Conservation (phyloP, 306 rosid genomes). For the Aeschynomene evenia region DNA sequence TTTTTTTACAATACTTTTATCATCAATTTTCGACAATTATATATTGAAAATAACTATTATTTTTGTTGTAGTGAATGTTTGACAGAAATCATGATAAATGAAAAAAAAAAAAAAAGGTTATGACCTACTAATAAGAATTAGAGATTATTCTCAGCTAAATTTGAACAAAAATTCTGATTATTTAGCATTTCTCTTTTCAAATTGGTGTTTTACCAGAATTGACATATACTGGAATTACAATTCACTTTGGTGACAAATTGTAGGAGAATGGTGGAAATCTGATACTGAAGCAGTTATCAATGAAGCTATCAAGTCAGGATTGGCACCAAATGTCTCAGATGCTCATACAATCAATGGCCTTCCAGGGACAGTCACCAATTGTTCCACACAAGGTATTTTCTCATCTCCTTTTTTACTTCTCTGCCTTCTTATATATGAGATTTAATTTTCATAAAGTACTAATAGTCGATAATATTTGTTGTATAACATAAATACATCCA, state of each 20-base stretch:
- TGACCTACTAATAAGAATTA: too few species aligned
- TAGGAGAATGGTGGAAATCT: conserved; percentile 98
- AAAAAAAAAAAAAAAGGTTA: too few species aligned
- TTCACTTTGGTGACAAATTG: conserved; percentile 9
- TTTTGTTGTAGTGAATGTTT: too few species aligned
- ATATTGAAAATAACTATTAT: too few species aligned
- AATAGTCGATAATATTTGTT: too few species aligned
- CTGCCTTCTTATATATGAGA: not conserved
- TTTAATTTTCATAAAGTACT: not conserved
- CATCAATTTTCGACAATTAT: too few species aligned
- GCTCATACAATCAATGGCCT: conserved; percentile 90
- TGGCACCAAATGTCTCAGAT: conserved; percentile 89
- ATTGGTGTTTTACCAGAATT: not conserved
- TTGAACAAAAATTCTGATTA: too few species aligned
- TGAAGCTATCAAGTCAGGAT: conserved; percentile 73
- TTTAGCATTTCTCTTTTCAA: not conserved
- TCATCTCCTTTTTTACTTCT: not conserved
- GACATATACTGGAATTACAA: not conserved
- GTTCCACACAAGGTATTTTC: conserved; percentile 57
- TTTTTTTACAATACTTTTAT: too few species aligned
- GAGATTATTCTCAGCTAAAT: too few species aligned
- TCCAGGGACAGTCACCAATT: conserved; percentile 62
- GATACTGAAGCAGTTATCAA: conserved; percentile 83
- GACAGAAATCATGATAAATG: too few species aligned
- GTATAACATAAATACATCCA: too few species aligned